Conservation (phyloP, 176 grass and related monocot species). For the Bonia amplexicaulis region DNA sequence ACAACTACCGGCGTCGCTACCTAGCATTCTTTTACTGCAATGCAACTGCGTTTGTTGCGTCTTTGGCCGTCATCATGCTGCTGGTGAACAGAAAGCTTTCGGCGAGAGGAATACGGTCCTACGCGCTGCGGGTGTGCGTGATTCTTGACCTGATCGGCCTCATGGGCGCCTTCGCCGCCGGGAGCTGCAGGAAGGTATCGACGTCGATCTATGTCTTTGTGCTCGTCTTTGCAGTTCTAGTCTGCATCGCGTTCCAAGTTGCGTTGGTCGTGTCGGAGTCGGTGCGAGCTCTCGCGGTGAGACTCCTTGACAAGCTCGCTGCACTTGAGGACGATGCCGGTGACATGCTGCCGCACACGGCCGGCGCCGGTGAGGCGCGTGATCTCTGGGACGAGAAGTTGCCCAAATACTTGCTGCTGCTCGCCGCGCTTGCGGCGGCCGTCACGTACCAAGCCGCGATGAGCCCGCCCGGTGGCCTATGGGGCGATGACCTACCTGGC, state of each 20-base stretch:
- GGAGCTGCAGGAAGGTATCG: conserved; percentile 40
- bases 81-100: conserved; percentile 45
- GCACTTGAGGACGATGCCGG: neutral
- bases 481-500: neutral
- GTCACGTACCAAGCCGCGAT: conserved; percentile 47
- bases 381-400: conserved; percentile 34
- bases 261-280: conserved; percentile 4
- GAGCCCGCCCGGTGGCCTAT: conserved; percentile 44
- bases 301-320: neutral
- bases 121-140: conserved; percentile 25
- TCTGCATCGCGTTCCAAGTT: conserved; percentile 27
- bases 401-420: conserved; percentile 39
- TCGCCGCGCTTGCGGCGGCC: conserved; percentile 37
- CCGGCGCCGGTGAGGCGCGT: neutral
- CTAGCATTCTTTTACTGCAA: conserved; percentile 50
- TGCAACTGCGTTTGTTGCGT: conserved; percentile 33
- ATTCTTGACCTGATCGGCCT: conserved; percentile 33
- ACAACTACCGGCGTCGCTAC: conserved; percentile 39
- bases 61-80: conserved; percentile 44
- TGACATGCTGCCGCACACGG: neutral
- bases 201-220: conserved; percentile 44
- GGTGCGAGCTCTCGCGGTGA: neutral
- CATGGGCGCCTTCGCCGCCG: conserved; percentile 42
- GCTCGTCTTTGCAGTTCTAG: conserved; percentile 21
- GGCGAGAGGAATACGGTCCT: neutral